Conservation (phyloP, 768 basidiomycete species). For the Lactarius deliciosus region DNA sequence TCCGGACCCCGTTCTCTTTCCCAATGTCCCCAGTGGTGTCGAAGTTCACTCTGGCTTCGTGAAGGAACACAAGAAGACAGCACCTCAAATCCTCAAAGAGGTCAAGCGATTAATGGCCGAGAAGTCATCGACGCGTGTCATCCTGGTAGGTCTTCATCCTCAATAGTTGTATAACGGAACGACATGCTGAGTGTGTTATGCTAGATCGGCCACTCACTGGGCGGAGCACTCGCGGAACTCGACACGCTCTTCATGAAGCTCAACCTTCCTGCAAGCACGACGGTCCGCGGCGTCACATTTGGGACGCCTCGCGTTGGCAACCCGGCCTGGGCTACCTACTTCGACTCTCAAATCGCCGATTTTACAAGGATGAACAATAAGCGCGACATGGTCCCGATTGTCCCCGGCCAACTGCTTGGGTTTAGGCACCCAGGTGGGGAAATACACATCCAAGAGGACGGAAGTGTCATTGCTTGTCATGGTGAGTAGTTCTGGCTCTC, state of each 20-base stretch:
- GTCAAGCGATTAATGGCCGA: conserved; percentile 22
- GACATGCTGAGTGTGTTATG: neutral
- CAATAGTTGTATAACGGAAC: too few species aligned
- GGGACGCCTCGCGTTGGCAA: conserved; percentile 29
- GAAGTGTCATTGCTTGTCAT: conserved; percentile 15
- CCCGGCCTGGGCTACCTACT: conserved; percentile 16
- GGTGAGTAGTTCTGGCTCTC: conserved; percentile 4
- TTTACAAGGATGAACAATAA: conserved; percentile 29
- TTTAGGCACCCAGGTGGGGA: conserved; percentile 23
- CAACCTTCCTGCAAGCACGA: conserved; percentile 25
- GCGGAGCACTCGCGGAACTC: conserved; percentile 28
- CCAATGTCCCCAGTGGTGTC: conserved; percentile 6
- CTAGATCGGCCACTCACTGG: conserved; percentile 26
- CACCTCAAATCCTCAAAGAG: conserved; percentile 22
- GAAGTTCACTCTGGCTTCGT: conserved; percentile 22
- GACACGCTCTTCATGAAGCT: conserved; percentile 28
- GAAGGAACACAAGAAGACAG: conserved; percentile 25
- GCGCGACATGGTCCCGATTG: conserved; percentile 23
- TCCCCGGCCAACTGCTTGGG: conserved; percentile 25
- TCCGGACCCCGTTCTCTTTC: conserved; percentile 23
- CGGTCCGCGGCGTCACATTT: conserved; percentile 28
- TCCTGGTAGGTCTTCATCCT: conserved; percentile 18
- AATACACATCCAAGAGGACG: conserved; percentile 22
- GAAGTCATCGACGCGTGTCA: conserved; percentile 19
- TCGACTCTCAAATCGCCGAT: conserved; percentile 23